Evolutionary conservation across 2,329 filamentous ascomycete genomes (phyloP).

Genomic region (Atkinsonella hypoxylon): DNA sequence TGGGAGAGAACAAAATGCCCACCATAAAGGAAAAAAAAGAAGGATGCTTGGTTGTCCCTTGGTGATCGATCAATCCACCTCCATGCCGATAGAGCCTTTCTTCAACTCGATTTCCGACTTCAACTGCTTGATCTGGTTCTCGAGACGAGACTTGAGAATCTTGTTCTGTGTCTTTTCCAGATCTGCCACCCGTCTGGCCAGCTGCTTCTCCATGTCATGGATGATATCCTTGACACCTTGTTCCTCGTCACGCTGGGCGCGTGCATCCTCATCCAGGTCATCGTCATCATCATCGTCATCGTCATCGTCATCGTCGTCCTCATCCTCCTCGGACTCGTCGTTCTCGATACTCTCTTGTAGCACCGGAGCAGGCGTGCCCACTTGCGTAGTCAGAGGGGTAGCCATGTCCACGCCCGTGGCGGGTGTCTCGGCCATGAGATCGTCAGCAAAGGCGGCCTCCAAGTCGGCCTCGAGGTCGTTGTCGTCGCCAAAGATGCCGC

Average conservation of each 20-base stretch:
- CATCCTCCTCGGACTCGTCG: slow-evolving; percentile 29
- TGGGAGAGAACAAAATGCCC: too few species aligned
- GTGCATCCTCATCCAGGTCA: slow-evolving; percentile 41
- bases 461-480: slow-evolving; percentile 45
- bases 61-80: slow-evolving; percentile 24
- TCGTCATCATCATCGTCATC: slow-evolving; percentile 36
- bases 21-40: too few species aligned
- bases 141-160: slow-evolving; percentile 38
- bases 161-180: slow-evolving; percentile 31
- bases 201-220: slow-evolving; percentile 37
- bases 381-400: slow-evolving; percentile 34
- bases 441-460: slow-evolving; percentile 38
- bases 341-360: slow-evolving; percentile 34
- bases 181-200: slow-evolving; percentile 32
- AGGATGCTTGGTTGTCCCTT: too few species aligned
- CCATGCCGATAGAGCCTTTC: slow-evolving; percentile 30
- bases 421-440: slow-evolving; percentile 27
- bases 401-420: slow-evolving; percentile 29
- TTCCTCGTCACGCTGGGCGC: slow-evolving; percentile 35
- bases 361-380: slow-evolving; percentile 30
- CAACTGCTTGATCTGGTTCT: slow-evolving; percentile 36
- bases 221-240: slow-evolving; percentile 45
- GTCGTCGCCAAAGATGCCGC: slow-evolving; percentile 24
- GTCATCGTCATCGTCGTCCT: slow-evolving; percentile 28
- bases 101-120: slow-evolving; percentile 33